Percentiles rank a stretch among this genome's conserved stretches.
Evolutionary conservation across 2,329 filamentous ascomycete genomes (phyloP).

Genomic region (Eurotiales sp.): DNA sequence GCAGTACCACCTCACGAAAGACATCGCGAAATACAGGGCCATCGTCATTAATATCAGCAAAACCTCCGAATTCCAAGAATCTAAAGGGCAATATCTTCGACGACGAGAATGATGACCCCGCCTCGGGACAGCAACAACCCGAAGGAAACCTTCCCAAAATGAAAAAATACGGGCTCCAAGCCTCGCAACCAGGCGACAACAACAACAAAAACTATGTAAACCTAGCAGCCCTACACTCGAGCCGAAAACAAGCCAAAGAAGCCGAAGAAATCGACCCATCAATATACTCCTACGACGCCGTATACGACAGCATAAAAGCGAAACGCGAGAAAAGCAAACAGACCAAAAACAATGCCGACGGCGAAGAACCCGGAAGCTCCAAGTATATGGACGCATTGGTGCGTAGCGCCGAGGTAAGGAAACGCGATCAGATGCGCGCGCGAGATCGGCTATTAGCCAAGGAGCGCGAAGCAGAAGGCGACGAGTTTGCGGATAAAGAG

Average conservation of each 20-base stretch:
- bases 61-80: constrained; percentile 30
- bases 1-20: neutral
- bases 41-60: constrained; percentile 32
- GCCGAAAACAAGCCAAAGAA: constrained; percentile 41
- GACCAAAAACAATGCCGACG: constrained; percentile 16
- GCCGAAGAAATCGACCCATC: constrained; percentile 44
- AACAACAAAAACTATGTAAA: constrained; percentile 40
- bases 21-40: constrained; percentile 10
- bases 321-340: constrained; percentile 30
- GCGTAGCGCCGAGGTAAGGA: constrained; percentile 57
- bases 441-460: constrained; percentile 58
- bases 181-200: neutral
- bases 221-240: constrained; percentile 45
- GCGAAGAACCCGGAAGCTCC: constrained; percentile 37
- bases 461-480: constrained; percentile 63
- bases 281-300: constrained; percentile 49
- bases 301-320: constrained; percentile 47
- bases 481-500: constrained; percentile 64
- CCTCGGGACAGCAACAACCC: constrained; percentile 14
- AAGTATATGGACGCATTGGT: constrained; percentile 61
- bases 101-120: constrained; percentile 30
- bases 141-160: no score
- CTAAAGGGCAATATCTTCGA: constrained; percentile 35
- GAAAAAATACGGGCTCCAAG: constrained; percentile 13
- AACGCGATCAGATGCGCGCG: constrained; percentile 60